These are phyloP conservation scores for Hypoxylon crocopeplum DNA, from an alignment of 495 filamentous ascomycete genomes.

Conservation along the genomic window DNA sequence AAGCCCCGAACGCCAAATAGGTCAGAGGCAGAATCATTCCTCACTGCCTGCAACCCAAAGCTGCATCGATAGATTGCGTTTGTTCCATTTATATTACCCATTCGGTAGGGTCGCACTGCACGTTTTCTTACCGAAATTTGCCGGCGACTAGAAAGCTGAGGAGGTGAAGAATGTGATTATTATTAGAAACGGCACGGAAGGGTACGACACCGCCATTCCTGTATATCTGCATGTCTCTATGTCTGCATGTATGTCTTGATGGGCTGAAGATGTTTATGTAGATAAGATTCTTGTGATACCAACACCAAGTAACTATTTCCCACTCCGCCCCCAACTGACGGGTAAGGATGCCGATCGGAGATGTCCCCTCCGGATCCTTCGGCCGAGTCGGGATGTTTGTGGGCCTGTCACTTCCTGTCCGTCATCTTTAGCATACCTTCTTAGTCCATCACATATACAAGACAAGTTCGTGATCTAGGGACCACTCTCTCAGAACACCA, in stretches of 20 bases:
- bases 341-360: slow-evolving; percentile 6
- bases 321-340: slow-evolving; percentile 4
- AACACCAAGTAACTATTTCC: neutral
- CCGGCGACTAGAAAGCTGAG: slow-evolving; percentile 4
- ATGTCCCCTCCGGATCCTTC: slow-evolving; percentile 2
- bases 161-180: slow-evolving; percentile 6
- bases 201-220: slow-evolving; percentile 25
- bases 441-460: no score
- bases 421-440: no score
- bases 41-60: slow-evolving; percentile 24
- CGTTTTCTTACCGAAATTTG: slow-evolving; percentile 12
- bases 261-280: slow-evolving; percentile 1
- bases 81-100: slow-evolving; percentile 26
- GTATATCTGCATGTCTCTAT: no score
- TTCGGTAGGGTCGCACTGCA: slow-evolving; percentile 4
- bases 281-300: slow-evolving; percentile 12
- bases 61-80: slow-evolving; percentile 16
- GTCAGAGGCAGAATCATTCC: neutral
- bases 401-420: no score
- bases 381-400: no score
- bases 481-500: no score
- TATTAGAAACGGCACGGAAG: slow-evolving; percentile 23
- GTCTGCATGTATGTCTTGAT: slow-evolving; percentile 3
- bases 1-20: slow-evolving; percentile 6
- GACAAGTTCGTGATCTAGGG: no score